These are phyloP conservation scores for Xylaria sp. DNA, from an alignment of 2,329 filamentous ascomycete species.

Conservation along the genomic window DNA sequence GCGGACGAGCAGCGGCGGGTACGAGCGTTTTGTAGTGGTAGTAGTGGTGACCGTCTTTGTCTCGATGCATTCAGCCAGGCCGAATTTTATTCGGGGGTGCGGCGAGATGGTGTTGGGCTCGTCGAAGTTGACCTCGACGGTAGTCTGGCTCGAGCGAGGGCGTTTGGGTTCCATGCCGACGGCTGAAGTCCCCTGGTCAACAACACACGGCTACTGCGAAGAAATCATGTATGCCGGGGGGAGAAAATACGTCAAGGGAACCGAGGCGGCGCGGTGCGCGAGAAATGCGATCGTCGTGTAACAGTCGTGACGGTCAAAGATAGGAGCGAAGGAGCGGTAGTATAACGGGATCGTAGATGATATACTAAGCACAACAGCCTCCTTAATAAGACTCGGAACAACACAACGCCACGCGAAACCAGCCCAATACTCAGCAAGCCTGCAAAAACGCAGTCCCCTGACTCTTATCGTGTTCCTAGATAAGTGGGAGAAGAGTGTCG, in stretches of 20 bases:
- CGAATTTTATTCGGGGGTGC: constrained; percentile 61
- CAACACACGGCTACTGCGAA: constrained; percentile 24
- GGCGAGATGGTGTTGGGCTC: constrained; percentile 53
- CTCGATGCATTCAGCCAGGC: constrained; percentile 72
- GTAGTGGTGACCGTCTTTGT: constrained; percentile 86
- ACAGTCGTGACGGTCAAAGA: constrained; percentile 7
- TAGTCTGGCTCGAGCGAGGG: constrained; percentile 54
- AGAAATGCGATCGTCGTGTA: constrained; percentile 4
- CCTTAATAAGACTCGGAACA: constrained; percentile 7
- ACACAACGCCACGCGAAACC: constrained; percentile 31
- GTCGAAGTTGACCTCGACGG: constrained; percentile 60
- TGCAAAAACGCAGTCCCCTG: background rate
- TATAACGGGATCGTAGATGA: constrained; percentile 22
- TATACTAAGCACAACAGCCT: constrained; percentile 17
- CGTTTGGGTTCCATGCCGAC: constrained; percentile 41
- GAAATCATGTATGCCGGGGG: constrained; percentile 34
- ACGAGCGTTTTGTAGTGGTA: constrained; percentile 85
- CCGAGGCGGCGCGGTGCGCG: constrained; percentile 1
- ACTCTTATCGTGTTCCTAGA: background rate
- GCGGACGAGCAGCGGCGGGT: constrained; percentile 84
- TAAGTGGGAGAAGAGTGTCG: background rate
- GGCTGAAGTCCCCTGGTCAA: constrained; percentile 33
- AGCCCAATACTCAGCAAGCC: constrained; percentile 3
- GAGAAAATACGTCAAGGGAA: background rate
- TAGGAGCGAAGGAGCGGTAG: background rate